Evolutionary conservation across 345 rosid genomes (phyloP).

Genomic region (Gossypium australe): DNA sequence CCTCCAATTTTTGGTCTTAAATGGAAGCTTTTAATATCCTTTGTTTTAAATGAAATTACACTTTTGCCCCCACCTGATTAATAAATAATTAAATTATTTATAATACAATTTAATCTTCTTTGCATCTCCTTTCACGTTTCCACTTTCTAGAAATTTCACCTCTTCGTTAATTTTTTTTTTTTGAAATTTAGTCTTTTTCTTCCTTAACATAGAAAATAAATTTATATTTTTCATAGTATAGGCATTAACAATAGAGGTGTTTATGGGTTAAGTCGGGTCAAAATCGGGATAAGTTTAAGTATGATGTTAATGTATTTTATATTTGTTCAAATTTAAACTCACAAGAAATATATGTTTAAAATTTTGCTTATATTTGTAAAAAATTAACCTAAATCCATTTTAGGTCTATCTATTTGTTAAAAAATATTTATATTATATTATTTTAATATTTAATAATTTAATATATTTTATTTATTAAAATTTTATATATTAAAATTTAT

Average conservation of each 20-base stretch:
- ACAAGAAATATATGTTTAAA: too few relatives aligned
- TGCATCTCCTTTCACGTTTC: not conserved
- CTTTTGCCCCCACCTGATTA: not conserved
- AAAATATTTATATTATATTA: too few relatives aligned
- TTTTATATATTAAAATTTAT: too few relatives aligned
- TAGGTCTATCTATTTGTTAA: too few relatives aligned
- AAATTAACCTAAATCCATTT: fast-evolving
- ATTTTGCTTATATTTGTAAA: fast-evolving
- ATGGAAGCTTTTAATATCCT: not conserved
- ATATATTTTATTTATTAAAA: too few relatives aligned
- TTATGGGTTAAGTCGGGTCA: fast-evolving
- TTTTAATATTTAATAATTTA: too few relatives aligned
- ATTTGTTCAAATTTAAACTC: fast-evolving
- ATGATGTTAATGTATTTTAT: too few relatives aligned
- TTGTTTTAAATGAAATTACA: not conserved
- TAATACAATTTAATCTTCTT: not conserved
- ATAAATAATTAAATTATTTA: not conserved
- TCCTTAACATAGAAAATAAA: too few relatives aligned
- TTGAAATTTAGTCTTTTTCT: too few relatives aligned
- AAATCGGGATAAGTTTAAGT: fast-evolving
- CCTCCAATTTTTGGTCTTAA: not conserved
- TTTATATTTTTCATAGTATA: too few relatives aligned
- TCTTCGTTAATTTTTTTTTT: too few relatives aligned
- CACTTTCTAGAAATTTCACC: not conserved
- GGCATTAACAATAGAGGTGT: too few relatives aligned